Evolutionary conservation across 352 stramenopile species (phyloP), one percentile per base, ranked within the genome.

Genomic region (Globisporangium uncinulatum): DNA sequence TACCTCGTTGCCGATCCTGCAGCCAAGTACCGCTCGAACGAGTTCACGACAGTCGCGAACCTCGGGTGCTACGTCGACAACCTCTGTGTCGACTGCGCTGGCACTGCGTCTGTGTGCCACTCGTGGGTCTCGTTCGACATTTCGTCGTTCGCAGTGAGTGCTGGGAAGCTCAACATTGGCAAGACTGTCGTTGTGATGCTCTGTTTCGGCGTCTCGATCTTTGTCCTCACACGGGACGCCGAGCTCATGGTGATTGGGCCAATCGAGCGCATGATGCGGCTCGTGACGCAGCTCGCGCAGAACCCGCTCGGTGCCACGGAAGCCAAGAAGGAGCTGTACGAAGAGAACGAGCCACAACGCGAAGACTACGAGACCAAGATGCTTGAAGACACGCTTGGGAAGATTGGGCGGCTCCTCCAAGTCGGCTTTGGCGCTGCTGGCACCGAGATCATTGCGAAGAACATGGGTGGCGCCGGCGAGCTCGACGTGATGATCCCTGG

Each of bases 341-440:
- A 90, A 57, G 57, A 75, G n/a, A 76, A 88, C 6, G 69, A 84
- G 7, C 72, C 85, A 32, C 71, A 76, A 14, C 73, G 62, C 29
- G 86, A 92, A 24, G 88, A 97, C 53, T 98, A 98, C 67, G 96
- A 99, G 69, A 99, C 97, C 3, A 94, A 92, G 42, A 91, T 99
- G 72, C 81, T 99, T 3, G 87, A 98, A 61, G 78, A 97, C 43
- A 98, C 96, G 4, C 90, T 99, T 36, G 84, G 87, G 31, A 95
- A 94, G 63, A 98, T 98, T 62, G 89, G 94, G 10, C 77, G 94
- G 42, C 69, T 99, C 13, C 69, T 99, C 6, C 85, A 97, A 57
- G 97, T 99, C 43, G 97, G 97, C 8, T 99, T 98, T 80, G 97
- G 97, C 31, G 95, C 97, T 14, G 97, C 97, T n/a, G 96, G 94